Evolutionary conservation across 169 alveolate species (phyloP).

Genomic region (Perkinsus chesapeaki): DNA sequence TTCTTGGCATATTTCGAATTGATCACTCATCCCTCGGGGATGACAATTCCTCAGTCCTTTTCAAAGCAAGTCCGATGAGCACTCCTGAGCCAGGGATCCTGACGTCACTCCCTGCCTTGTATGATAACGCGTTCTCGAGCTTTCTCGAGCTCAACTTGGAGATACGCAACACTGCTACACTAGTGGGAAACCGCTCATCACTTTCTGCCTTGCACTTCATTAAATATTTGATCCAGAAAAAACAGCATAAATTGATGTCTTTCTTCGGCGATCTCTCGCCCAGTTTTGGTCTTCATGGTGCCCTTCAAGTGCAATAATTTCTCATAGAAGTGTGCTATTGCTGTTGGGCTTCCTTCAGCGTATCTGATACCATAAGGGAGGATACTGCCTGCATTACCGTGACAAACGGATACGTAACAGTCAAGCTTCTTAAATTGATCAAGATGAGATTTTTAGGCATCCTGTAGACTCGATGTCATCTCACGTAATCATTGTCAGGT

Average conservation of each 20-base stretch:
- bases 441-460: neutral
- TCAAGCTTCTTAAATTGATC: neutral
- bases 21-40: too few species aligned
- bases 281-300: neutral
- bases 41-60: too few species aligned
- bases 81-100: too few species aligned
- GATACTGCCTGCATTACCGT: neutral
- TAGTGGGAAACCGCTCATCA: too few species aligned
- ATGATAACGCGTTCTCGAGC: too few species aligned
- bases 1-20: too few species aligned
- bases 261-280: neutral
- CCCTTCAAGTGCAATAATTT: neutral
- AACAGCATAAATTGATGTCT: neutral
- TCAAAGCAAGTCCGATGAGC: too few species aligned
- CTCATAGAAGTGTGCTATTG: conserved; percentile 6
- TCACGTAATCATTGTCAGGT: too few species aligned
- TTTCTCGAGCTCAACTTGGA: too few species aligned
- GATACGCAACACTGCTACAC: too few species aligned
- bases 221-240: neutral
- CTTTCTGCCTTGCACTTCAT: neutral
- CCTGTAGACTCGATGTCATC: too few species aligned
- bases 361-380: neutral
- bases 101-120: too few species aligned
- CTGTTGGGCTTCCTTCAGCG: neutral
- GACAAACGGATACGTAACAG: neutral